phyloP scores from a whole-genome alignment of 2,329 filamentous ascomycete species.

The Aureobasidium uvarum region DNA sequence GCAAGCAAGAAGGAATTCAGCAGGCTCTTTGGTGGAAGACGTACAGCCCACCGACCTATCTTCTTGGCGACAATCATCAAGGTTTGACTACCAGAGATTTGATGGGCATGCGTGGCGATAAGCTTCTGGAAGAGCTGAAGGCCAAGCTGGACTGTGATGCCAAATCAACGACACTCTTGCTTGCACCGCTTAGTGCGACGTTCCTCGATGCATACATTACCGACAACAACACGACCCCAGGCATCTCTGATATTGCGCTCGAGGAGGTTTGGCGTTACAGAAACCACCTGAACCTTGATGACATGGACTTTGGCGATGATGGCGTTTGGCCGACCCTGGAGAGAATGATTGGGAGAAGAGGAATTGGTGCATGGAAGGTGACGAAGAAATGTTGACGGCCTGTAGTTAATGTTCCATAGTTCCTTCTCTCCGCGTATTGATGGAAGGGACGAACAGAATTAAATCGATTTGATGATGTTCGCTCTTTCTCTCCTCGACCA shows the following conservation, averaged over 20 bases:
- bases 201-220: slow-evolving; percentile 60
- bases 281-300: slow-evolving; percentile 72
- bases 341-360: slow-evolving; percentile 55
- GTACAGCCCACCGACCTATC: slow-evolving; percentile 77
- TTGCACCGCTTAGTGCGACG: slow-evolving; percentile 69
- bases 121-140: slow-evolving; percentile 59
- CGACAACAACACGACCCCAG: not conserved
- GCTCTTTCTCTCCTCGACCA: not conserved
- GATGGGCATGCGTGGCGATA: slow-evolving; percentile 66
- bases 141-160: slow-evolving; percentile 62
- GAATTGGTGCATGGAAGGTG: slow-evolving; percentile 48
- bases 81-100: slow-evolving; percentile 69
- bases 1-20: slow-evolving; percentile 63
- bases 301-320: slow-evolving; percentile 75
- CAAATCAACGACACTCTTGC: slow-evolving; percentile 46
- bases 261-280: slow-evolving; percentile 67
- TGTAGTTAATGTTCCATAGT: not conserved
- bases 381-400: slow-evolving; percentile 39
- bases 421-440: not conserved
- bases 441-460: not conserved
- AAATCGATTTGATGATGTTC: not conserved
- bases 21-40: slow-evolving; percentile 83
- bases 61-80: slow-evolving; percentile 72
- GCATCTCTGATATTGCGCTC: slow-evolving; percentile 54
- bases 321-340: slow-evolving; percentile 69